phyloP scores from a whole-genome alignment of 2,329 filamentous ascomycete species.

The Phaeosphaeria sp. region DNA sequence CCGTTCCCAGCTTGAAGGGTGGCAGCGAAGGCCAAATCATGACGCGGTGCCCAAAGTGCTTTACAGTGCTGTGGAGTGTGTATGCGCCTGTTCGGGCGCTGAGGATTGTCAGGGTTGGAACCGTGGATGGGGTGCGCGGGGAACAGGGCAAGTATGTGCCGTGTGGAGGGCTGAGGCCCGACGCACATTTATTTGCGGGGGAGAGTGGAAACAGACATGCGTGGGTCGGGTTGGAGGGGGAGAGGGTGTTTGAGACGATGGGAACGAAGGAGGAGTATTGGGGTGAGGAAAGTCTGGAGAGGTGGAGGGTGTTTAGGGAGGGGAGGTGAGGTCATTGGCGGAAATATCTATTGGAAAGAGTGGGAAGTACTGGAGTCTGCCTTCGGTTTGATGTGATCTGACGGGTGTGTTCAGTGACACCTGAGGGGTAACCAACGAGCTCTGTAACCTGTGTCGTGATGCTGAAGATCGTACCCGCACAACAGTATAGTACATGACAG shows the following conservation, averaged over 20 bases:
- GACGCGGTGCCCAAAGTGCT: conserved; percentile 53
- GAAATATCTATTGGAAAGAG: too few relatives aligned
- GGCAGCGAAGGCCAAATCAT: conserved; percentile 44
- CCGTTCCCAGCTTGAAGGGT: conserved; percentile 19
- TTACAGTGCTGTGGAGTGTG: conserved; percentile 44
- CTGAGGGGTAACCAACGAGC: too few relatives aligned
- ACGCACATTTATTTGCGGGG: conserved; percentile 53
- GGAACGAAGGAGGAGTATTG: conserved; percentile 3
- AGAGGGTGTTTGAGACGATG: conserved; percentile 32
- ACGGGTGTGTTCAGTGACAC: too few relatives aligned
- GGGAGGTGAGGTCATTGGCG: not conserved
- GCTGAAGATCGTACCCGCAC: too few relatives aligned
- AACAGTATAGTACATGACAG: too few relatives aligned
- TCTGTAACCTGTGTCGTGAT: too few relatives aligned
- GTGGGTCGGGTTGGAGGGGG: conserved; percentile 47
- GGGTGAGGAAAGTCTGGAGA: conserved; percentile 6
- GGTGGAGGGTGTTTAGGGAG: not conserved
- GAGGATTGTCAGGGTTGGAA: conserved; percentile 53
- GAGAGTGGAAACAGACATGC: conserved; percentile 29
- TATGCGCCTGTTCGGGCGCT: conserved; percentile 34
- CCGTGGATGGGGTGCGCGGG: conserved; percentile 46
- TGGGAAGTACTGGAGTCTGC: too few relatives aligned
- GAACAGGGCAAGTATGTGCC: conserved; percentile 6
- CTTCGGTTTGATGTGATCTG: too few relatives aligned
- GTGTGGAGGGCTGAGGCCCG: conserved; percentile 43